Percentiles rank a stretch among this genome's conserved stretches.
These are phyloP conservation scores for Mortierella sp. DNA, from an alignment of 371 early-diverging fungal species.

Conservation along the genomic window DNA sequence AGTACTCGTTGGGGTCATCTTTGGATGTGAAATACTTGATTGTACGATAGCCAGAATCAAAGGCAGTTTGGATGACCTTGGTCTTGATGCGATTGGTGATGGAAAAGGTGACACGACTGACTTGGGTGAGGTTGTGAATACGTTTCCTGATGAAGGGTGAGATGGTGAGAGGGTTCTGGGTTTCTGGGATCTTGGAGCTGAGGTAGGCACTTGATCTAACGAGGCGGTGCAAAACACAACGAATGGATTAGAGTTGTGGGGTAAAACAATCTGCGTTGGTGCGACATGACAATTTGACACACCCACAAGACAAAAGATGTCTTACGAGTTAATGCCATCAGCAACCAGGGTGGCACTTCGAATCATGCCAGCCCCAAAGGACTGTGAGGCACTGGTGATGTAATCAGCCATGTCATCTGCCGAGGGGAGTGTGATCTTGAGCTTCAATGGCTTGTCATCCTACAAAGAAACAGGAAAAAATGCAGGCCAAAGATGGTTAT, in stretches of 20 bases:
- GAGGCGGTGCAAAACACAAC: too few species aligned
- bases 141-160: conserved; percentile 52
- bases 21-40: conserved; percentile 39
- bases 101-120: conserved; percentile 24
- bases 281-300: too few species aligned
- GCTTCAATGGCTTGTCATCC: conserved; percentile 29
- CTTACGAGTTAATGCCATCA: conserved; percentile 43
- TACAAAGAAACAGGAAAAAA: neutral
- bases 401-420: conserved; percentile 49
- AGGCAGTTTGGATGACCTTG: conserved; percentile 20
- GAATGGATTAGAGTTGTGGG: too few species aligned
- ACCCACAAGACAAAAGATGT: neutral
- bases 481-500: neutral
- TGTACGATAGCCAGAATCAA: conserved; percentile 24
- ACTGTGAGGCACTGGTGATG: conserved; percentile 47
- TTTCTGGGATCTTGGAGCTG: conserved; percentile 48
- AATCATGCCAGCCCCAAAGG: conserved; percentile 34
- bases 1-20: conserved; percentile 37
- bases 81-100: conserved; percentile 29
- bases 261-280: too few species aligned
- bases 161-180: conserved; percentile 37
- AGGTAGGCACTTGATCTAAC: conserved; percentile 32
- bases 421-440: conserved; percentile 42
- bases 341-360: conserved; percentile 44
- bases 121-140: conserved; percentile 36